phyloP scores from a whole-genome alignment of 352 stramenopile species.

The Globisporangium cylindrosporum region DNA sequence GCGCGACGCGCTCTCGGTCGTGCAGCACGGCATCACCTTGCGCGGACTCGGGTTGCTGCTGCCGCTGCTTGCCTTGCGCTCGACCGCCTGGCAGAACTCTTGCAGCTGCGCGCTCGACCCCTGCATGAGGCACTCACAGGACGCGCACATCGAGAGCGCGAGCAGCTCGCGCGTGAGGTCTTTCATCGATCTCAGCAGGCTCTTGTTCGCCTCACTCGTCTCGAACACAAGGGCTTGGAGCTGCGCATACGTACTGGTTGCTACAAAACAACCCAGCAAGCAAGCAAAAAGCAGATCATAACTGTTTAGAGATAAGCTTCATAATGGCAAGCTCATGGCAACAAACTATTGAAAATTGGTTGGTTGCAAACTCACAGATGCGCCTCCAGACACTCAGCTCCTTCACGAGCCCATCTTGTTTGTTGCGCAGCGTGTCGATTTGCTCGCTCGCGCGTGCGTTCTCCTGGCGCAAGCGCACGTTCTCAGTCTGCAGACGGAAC shows the following conservation, averaged over 20 bases:
- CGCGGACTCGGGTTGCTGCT: neutral
- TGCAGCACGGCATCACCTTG: conserved; percentile 13
- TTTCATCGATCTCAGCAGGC: conserved; percentile 2
- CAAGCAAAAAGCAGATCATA: neutral
- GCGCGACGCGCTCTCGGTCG: conserved; percentile 1
- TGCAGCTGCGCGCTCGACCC: neutral
- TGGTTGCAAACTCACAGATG: conserved; percentile 29
- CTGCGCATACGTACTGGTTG: conserved; percentile 11
- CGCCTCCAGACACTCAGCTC: conserved; percentile 31
- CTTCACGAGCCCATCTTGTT: conserved; percentile 22
- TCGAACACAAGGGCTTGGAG: conserved; percentile 7
- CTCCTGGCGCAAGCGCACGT: conserved; percentile 25
- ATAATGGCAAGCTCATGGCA: neutral
- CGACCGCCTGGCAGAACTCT: neutral
- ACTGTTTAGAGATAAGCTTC: neutral
- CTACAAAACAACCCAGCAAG: neutral
- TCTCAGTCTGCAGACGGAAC: conserved; percentile 29
- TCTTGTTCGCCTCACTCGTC: conserved; percentile 4
- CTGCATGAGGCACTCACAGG: neutral
- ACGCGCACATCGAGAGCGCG: neutral
- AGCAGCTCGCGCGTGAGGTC: conserved; percentile 7
- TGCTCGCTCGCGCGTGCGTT: conserved; percentile 20
- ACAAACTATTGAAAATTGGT: neutral
- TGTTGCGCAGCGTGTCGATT: conserved; percentile 21
- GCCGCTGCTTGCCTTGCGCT: neutral